Percentiles rank a stretch among this genome's conserved stretches.
phyloP scores from a whole-genome alignment of 2,329 filamentous ascomycete species.

The Bertia moriformis region DNA sequence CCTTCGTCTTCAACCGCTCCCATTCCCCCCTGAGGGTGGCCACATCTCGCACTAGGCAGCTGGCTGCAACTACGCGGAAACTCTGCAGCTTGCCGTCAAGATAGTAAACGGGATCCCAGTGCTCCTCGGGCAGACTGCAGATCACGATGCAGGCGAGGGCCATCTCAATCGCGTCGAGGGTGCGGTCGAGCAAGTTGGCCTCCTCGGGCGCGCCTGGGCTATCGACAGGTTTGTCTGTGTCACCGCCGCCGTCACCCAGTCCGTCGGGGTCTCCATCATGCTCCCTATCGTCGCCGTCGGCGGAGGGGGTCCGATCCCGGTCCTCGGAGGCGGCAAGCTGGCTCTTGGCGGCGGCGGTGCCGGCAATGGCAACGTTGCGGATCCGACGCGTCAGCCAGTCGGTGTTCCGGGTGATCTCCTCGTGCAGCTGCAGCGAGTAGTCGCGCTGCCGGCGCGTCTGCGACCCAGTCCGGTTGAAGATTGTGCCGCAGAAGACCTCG shows the following conservation, averaged over 20 bases:
- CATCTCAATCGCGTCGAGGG: background rate
- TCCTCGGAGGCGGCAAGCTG: no score
- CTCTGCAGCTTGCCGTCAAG: background rate
- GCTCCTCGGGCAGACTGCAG: background rate
- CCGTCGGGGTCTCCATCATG: no score
- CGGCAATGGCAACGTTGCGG: no score
- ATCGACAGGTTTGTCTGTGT: no score
- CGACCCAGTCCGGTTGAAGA: constrained; percentile 31
- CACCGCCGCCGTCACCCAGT: background rate
- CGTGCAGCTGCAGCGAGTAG: constrained; percentile 22
- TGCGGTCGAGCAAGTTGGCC: background rate
- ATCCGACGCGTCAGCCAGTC: background rate
- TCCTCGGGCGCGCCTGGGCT: no score
- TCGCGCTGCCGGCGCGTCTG: constrained; percentile 22
- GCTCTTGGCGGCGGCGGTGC: no score
- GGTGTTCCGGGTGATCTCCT: constrained; percentile 5
- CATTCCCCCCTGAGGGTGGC: no score
- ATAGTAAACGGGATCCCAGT: background rate
- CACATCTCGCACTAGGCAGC: background rate
- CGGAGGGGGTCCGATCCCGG: no score
- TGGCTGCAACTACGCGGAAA: background rate
- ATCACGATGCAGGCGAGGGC: background rate
- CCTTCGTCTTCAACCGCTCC: no score
- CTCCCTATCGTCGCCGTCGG: no score
- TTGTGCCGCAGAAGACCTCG: constrained; percentile 41